Evolutionary conservation across 345 rosid genomes (phyloP), one percentile per base, ranked within the genome.

Genomic region (Populus tremula): DNA sequence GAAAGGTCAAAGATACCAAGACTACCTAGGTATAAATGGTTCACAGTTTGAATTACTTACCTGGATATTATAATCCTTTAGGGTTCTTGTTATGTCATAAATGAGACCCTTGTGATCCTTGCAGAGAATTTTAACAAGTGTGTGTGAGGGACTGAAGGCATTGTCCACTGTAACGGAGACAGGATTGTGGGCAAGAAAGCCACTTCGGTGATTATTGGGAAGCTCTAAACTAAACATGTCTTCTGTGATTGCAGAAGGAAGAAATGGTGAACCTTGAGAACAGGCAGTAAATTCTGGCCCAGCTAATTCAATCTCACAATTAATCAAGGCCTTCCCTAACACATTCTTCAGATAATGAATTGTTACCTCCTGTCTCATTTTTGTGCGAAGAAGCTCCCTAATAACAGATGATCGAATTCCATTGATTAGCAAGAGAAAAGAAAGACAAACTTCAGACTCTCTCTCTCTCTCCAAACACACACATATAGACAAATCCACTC

Each of bases 81-180:
- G 75, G 35, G 91, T 89, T 82, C 91, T 87, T 90, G 86, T 89
- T 69, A 85, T 81, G 78, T 91, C 91, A 39, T 91, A 91, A 62
- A 89, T 70, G 66, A 91, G 91, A 75, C 95, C 95, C 80, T 91
- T 91, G 80, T 89, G 91, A 75, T 91, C 95, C 80, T 77, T 87
- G 85, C 95, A 89, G 17, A 77, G 74, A 64, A 91, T 84, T 75
- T 88, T 90, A 68, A 91, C 29, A 14, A 89, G 86, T 0, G 95
- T 91, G 82, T 86, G 93, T 8, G 91, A 85, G 54, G 88, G 92
- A 82, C 95, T 89, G 43, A 89, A 77, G 18, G 76, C 49, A 70
- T 89, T 91, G 83, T 91, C 95, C 74, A 89, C 85, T 0, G 83
- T 70, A 43, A 89, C 81, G 9, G 87, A 80, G 17, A 88, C 43